phyloP scores from a whole-genome alignment of 345 rosid species.

The Boechera divaricarpa region DNA sequence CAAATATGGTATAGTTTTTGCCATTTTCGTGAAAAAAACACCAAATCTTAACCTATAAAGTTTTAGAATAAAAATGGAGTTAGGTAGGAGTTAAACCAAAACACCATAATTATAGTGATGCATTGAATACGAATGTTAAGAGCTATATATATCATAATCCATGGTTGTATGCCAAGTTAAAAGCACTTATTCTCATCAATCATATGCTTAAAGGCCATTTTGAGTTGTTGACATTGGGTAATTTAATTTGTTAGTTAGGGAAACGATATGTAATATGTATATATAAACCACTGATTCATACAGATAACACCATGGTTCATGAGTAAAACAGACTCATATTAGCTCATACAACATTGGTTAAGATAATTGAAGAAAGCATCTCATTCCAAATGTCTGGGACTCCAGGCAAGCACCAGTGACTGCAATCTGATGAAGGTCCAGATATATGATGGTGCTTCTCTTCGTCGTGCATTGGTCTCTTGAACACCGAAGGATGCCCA shows the following conservation, averaged over 20 bases:
- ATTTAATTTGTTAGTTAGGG: background rate
- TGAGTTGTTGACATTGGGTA: background rate
- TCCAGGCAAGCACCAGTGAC: conserved; percentile 99
- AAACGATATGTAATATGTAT: background rate
- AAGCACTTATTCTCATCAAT: background rate
- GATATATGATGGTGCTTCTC: conserved; percentile 52
- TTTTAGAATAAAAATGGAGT: background rate
- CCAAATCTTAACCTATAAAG: conserved; percentile 34
- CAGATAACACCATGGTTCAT: background rate
- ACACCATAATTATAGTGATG: background rate
- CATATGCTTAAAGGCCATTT: background rate
- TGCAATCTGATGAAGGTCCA: conserved; percentile 72
- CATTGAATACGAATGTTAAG: too few species aligned
- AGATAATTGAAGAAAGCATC: conserved; percentile 58
- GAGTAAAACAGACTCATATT: background rate
- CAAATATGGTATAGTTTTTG: background rate
- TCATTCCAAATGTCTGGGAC: conserved; percentile 97
- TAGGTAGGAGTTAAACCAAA: background rate
- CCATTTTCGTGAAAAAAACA: background rate
- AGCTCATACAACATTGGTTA: conserved; percentile 32
- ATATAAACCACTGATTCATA: background rate
- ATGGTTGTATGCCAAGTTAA: background rate
- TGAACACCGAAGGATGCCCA: conserved; percentile 91
- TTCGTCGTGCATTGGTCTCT: conserved; percentile 59
- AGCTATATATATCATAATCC: background rate